Evolutionary conservation across 2,329 filamentous ascomycete genomes (phyloP).

Genomic region (Colletotrichum eremochloae): DNA sequence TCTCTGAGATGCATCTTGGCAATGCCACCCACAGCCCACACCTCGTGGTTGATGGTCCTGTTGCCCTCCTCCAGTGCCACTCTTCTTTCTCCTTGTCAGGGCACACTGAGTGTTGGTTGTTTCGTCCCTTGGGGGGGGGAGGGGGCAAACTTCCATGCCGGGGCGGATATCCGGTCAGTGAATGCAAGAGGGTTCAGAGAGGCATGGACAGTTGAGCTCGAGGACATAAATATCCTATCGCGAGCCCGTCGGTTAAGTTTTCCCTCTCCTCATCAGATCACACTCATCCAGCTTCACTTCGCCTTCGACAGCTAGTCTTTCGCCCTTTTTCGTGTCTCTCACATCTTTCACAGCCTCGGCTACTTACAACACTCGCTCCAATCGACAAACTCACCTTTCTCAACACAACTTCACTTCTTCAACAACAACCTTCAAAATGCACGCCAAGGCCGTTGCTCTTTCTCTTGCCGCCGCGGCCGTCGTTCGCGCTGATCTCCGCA

Average conservation of each 20-base stretch:
- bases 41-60: slow-evolving; percentile 7
- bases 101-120: slow-evolving; percentile 24
- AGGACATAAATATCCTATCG: slow-evolving; percentile 42
- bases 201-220: slow-evolving; percentile 17
- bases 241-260: slow-evolving; percentile 29
- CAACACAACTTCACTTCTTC: no score
- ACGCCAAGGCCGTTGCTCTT: slow-evolving; percentile 47
- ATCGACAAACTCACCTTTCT: background rate
- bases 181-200: slow-evolving; percentile 20
- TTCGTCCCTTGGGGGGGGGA: slow-evolving; percentile 28
- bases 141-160: slow-evolving; percentile 8
- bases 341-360: slow-evolving; percentile 37
- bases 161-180: slow-evolving; percentile 36
- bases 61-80: slow-evolving; percentile 31
- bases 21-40: slow-evolving; percentile 33
- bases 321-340: slow-evolving; percentile 21
- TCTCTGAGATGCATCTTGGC: slow-evolving; percentile 39
- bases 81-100: slow-evolving; percentile 27
- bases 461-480: slow-evolving; percentile 48
- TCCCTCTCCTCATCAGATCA: slow-evolving; percentile 34
- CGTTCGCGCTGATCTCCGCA: slow-evolving; percentile 51
- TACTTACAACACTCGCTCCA: slow-evolving; percentile 29
- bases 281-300: slow-evolving; percentile 37
- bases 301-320: slow-evolving; percentile 42
- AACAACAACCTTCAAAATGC: slow-evolving; percentile 45